Evolutionary conservation across 2,329 filamentous ascomycete genomes (phyloP), one percentile per base, ranked within the genome.

Genomic region (Xylaria digitata): DNA sequence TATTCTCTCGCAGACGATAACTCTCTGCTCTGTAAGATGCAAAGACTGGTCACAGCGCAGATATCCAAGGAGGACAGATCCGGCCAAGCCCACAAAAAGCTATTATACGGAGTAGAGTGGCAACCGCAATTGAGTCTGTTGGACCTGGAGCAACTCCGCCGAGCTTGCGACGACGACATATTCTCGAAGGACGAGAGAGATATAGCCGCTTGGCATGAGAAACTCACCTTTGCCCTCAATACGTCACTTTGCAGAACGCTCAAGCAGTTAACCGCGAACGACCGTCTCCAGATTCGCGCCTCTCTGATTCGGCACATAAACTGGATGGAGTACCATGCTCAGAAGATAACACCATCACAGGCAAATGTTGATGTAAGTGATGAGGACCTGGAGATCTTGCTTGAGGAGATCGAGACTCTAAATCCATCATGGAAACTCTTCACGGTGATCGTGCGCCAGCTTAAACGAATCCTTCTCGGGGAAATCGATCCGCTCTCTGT

Each of bases 91-190:
- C 48, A 49, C 19, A 72, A 73, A 59, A 78, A 77, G 50, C 63
- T 81, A 48, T 64, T 81, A 9, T 73, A 81, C 54, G 73, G 67
- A 6, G 66, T 80, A 37, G 75, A 78, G 30, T 81, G 79, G 79
- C 78, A 78, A 65, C 80, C 79, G 0, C 78, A 81, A 57, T 69
- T 81, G 21, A 78, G 77, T 70, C 48, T 80, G n/a, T 70, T 81
- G 15, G 65, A 70, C 17, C 69, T 71, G 9, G 30, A 74, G 46
- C 73, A 80, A 63, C 68, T 81, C 8, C 57, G 50, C 6, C 46
- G 52, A 1, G 56, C 65, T 1, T 79, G 76, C 55, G 50, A 69
- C 13, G 71, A 69, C 6, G 54, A 75, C 37, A 60, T 46, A 0
- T 70, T 71, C 32, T 43, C 65, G 2, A 70, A 72, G 53, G 73